Percentiles rank a stretch among this genome's conserved stretches.
These are phyloP conservation scores for Noccaea caerulescens DNA, from an alignment of 345 rosid species.

Conservation along the genomic window DNA sequence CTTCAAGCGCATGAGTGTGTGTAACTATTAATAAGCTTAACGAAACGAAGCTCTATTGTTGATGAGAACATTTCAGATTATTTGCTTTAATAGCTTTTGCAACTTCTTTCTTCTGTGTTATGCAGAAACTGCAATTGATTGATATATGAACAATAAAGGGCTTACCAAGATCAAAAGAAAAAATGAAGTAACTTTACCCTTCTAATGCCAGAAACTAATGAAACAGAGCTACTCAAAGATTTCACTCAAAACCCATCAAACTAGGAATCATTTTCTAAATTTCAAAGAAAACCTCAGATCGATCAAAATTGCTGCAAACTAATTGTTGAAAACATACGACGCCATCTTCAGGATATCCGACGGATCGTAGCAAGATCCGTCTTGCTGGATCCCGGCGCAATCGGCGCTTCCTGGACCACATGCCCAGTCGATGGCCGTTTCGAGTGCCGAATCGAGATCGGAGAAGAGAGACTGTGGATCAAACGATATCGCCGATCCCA, in stretches of 20 bases:
- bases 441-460: slow-evolving; percentile 70
- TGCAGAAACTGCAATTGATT: no score
- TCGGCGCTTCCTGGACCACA: slow-evolving; percentile 73
- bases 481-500: no score
- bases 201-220: slow-evolving; percentile 1
- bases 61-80: no score
- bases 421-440: slow-evolving; percentile 78
- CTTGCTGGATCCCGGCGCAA: slow-evolving; percentile 65
- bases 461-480: no score
- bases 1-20: slow-evolving; percentile 5
- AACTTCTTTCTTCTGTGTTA: no score
- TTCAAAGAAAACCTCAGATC: no score
- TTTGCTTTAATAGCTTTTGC: no score
- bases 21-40: no score
- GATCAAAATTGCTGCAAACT: no score
- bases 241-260: slow-evolving; percentile 9
- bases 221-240: neutral
- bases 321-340: slow-evolving; percentile 79
- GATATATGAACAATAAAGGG: no score
- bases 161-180: no score
- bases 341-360: slow-evolving; percentile 63
- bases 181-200: neutral
- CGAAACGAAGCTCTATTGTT: no score
- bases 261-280: neutral
- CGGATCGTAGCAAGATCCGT: slow-evolving; percentile 69